phyloP scores from a whole-genome alignment of 495 filamentous ascomycete species.

The Penicillium mononematosum region DNA sequence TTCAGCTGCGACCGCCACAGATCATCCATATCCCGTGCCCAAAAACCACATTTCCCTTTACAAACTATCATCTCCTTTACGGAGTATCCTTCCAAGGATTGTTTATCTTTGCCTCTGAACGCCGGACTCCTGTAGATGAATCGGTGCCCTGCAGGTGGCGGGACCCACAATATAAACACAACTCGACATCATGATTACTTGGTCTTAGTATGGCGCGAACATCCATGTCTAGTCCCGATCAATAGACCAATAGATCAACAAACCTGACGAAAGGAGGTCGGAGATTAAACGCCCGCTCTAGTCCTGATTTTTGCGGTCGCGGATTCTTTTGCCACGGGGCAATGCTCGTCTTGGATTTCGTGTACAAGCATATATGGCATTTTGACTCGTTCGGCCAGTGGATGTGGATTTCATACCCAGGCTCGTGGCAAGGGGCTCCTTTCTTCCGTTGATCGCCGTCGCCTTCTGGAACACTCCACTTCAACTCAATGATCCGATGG shows the following conservation, averaged over 20 bases:
- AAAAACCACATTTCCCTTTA: not conserved
- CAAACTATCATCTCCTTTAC: not conserved
- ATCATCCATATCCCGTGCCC: constrained; percentile 7
- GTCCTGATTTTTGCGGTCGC: not conserved
- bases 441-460: not conserved
- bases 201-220: not conserved
- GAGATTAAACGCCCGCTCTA: constrained; percentile 4
- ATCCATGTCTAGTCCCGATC: not conserved
- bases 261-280: not conserved
- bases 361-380: not conserved
- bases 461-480: constrained; percentile 10
- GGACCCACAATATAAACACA: constrained; percentile 14
- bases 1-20: constrained; percentile 6
- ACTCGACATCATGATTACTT: constrained; percentile 14
- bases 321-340: constrained; percentile 5
- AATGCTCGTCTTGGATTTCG: not conserved
- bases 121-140: not conserved
- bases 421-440: constrained; percentile 7
- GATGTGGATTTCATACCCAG: not conserved
- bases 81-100: too few relatives aligned
- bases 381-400: not conserved
- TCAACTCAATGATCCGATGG: not conserved
- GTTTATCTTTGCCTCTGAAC: constrained; percentile 6
- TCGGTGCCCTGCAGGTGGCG: constrained; percentile 14
- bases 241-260: not conserved